A percentile compares a stretch with the other conserved stretches of the same genome.
These are phyloP conservation scores for Yamadazyma phyllophila DNA, from an alignment of 805 yeast genomes.

Conservation along the genomic window DNA sequence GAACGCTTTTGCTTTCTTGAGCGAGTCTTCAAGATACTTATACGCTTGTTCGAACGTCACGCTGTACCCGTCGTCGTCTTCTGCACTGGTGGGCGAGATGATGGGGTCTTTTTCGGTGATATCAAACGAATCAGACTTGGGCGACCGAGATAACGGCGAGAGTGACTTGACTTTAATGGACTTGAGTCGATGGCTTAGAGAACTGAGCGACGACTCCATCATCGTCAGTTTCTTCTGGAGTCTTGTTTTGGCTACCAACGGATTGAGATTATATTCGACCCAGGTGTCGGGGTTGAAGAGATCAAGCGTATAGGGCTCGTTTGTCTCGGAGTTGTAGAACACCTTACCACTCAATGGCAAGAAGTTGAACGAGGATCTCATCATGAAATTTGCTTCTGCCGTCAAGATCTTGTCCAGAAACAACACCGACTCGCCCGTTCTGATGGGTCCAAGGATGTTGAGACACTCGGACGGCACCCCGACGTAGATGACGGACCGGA, in stretches of 20 bases:
- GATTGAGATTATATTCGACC: constrained; percentile 73
- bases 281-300: constrained; percentile 78
- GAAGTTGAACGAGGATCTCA: constrained; percentile 81
- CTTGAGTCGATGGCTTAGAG: constrained; percentile 26
- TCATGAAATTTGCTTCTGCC: constrained; percentile 79
- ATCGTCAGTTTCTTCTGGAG: constrained; percentile 10
- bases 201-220: constrained; percentile 23
- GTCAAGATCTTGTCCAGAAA: constrained; percentile 73
- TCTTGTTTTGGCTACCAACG: constrained; percentile 54
- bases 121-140: constrained; percentile 9
- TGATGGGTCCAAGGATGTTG: constrained; percentile 80
- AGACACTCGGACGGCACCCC: constrained; percentile 86
- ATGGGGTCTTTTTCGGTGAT: not conserved
- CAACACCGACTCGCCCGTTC: constrained; percentile 78
- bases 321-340: constrained; percentile 61
- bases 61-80: constrained; percentile 16
- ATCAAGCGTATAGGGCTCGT: constrained; percentile 62
- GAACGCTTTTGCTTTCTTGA: constrained; percentile 58
- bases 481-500: constrained; percentile 75
- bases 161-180: constrained; percentile 23
- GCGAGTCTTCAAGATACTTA: constrained; percentile 60
- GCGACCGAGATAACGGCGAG: constrained; percentile 13
- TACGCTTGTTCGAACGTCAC: constrained; percentile 57
- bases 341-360: constrained; percentile 74
- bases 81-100: not conserved